Base-by-base conservation (phyloP, 208 protist species). In the Trypanosoma theileri region DNA sequence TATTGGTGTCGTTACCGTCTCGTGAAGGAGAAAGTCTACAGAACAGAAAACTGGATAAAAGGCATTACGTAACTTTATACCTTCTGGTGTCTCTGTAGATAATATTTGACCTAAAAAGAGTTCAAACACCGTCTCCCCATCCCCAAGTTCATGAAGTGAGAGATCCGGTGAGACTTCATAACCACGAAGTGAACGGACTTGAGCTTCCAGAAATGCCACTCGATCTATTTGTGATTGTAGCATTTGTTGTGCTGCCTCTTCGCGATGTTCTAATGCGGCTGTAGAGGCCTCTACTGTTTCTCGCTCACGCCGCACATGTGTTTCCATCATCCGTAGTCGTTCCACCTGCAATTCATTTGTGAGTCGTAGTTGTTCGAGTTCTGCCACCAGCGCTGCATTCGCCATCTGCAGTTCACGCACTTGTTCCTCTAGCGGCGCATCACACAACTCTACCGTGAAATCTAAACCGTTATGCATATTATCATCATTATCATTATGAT, bases 31-130 rank as follows among this genome's bases (percentile, higher is more conserved):
- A 56, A 96, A 96, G 73, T 96, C 92, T 1, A 82, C 86, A 16
- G 87, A 88, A 77, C 87, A 94, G 73, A 96, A 96, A 42, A 96
- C 65, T 42, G 69, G 67, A 22, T 71, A 63, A 31, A 83, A 82
- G 0, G 65, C 59, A 35, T 67, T 58, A 26, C 67, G 66, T 31
- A 72, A 26, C 40, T 17, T 61, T 2, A 87, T 59, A 21, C 76
- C 80, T 21, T 52, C 59, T 3, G 87, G 85, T 19, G 80, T 82
- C 55, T 88, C 82, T 4, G 81, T 81, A 1, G 85, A 83, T 0
- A 96, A 76, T 14, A 96, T 79, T 66, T 96, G 92, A 22, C 92
- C 92, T 21, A 96, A 65, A 53, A 95, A 96, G n/a, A 96, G 80
- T 79, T 96, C 89, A 50, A 96, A 86, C 24, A 94, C 88, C 31